These are phyloP conservation scores for Brasilioporus rufonigricans DNA, from an alignment of 768 basidiomycete species.

Conservation along the genomic window DNA sequence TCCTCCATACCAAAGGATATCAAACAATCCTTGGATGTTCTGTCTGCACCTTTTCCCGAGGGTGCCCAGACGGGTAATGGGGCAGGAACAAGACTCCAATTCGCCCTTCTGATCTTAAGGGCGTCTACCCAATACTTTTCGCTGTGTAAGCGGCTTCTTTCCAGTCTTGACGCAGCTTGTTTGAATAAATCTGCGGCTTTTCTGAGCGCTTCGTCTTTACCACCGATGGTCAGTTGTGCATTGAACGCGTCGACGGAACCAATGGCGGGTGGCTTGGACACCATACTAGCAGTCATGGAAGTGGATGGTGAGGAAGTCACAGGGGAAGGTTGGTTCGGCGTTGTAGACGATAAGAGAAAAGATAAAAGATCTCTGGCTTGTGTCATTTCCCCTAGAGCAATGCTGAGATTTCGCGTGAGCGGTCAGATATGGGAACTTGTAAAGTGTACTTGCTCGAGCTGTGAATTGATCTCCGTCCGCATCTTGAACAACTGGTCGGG, in stretches of 20 bases:
- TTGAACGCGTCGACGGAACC: constrained; percentile 70
- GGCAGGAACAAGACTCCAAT: constrained; percentile 80
- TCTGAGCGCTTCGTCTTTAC: constrained; percentile 77
- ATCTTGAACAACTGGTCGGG: constrained; percentile 71
- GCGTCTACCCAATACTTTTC: constrained; percentile 85
- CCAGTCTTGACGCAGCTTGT: constrained; percentile 65
- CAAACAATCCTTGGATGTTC: constrained; percentile 77
- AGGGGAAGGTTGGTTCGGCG: constrained; percentile 34
- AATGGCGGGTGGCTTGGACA: constrained; percentile 65
- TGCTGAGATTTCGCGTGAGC: constrained; percentile 39
- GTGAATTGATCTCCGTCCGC: constrained; percentile 68
- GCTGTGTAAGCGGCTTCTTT: constrained; percentile 54
- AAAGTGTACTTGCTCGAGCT: constrained; percentile 59
- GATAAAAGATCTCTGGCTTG: constrained; percentile 70
- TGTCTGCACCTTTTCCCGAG: constrained; percentile 74
- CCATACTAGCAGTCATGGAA: constrained; percentile 57
- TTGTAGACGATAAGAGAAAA: constrained; percentile 48
- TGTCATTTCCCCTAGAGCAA: constrained; percentile 77
- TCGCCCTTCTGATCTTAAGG: constrained; percentile 67
- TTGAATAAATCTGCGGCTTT: constrained; percentile 73
- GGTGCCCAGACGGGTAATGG: constrained; percentile 70
- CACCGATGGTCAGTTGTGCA: constrained; percentile 67
- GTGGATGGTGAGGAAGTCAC: constrained; percentile 29
- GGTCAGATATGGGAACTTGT: background rate
- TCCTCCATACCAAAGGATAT: constrained; percentile 81